Percentiles rank a stretch among this genome's conserved stretches.
These are phyloP conservation scores for Eucalyptus urophylla DNA, from an alignment of 345 rosid species.

Conservation along the genomic window DNA sequence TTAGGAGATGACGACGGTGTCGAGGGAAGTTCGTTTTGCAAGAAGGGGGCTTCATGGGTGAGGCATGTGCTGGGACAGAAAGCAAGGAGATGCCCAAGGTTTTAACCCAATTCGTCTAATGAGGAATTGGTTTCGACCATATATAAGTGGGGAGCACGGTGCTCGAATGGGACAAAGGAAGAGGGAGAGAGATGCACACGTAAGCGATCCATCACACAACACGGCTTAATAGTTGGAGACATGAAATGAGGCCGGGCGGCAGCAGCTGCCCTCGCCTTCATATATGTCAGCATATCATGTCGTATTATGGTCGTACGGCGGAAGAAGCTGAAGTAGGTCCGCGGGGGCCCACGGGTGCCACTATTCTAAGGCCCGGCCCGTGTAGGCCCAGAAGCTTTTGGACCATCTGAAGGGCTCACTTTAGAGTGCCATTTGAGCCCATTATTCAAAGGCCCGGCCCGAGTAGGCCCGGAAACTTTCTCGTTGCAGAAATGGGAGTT, in stretches of 20 bases:
- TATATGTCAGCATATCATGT: rapidly evolving
- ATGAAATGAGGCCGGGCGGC: background rate
- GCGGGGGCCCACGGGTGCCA: background rate
- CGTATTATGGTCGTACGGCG: rapidly evolving
- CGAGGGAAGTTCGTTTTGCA: background rate
- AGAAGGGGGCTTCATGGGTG: background rate
- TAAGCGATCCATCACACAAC: background rate
- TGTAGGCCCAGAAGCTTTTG: background rate
- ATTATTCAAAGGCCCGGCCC: background rate
- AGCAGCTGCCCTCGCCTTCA: background rate
- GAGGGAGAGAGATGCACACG: background rate
- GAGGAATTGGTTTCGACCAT: background rate
- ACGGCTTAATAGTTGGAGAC: background rate
- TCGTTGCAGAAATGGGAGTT: background rate
- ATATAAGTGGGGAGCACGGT: rapidly evolving
- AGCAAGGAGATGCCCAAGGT: background rate
- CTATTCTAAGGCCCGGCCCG: background rate
- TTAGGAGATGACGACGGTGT: background rate
- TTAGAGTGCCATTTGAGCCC: background rate
- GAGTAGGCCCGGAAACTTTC: background rate
- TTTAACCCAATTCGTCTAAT: rapidly evolving
- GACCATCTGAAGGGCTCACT: background rate
- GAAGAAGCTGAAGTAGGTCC: background rate
- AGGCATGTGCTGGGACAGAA: background rate
- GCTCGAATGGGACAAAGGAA: background rate